Percentiles rank a stretch among this genome's conserved stretches.
These are phyloP conservation scores for Nissolia schottii DNA, from an alignment of 306 rosid species.

Conservation along the genomic window DNA sequence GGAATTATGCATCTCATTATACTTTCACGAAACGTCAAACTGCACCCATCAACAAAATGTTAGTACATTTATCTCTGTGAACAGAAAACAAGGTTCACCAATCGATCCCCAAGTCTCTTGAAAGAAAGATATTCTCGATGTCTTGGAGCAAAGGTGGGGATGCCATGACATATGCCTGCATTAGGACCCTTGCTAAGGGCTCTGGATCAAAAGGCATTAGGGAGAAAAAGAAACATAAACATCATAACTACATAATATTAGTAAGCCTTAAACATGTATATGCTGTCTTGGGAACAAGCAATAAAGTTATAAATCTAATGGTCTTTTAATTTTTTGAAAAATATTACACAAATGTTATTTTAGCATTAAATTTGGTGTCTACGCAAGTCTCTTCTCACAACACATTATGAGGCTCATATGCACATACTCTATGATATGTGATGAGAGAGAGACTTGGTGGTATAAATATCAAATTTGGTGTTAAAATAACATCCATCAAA, in stretches of 20 bases:
- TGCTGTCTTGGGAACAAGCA: not conserved
- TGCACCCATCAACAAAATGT: not conserved
- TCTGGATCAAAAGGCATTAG: slow-evolving; percentile 36
- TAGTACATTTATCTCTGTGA: not conserved
- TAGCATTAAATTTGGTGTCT: no score
- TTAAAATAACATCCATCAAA: no score
- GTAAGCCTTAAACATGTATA: not conserved
- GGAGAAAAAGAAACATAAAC: not conserved
- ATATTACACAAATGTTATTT: no score
- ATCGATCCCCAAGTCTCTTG: slow-evolving; percentile 72
- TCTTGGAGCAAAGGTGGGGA: slow-evolving; percentile 53
- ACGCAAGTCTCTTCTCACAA: no score
- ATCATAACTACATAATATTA: not conserved
- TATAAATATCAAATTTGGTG: no score
- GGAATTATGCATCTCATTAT: not conserved
- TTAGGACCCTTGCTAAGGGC: slow-evolving; percentile 47
- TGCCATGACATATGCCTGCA: slow-evolving; percentile 56
- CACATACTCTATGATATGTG: no score
- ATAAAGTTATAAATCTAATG: no score
- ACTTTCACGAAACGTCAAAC: not conserved
- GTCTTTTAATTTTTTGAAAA: no score
- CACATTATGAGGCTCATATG: no score
- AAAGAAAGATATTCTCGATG: slow-evolving; percentile 59
- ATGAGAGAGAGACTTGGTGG: no score
- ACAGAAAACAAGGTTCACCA: slow-evolving; percentile 46